Evolutionary conservation across 2,329 filamentous ascomycete species (phyloP).

Genomic region (Plenodomus lindquistii): DNA sequence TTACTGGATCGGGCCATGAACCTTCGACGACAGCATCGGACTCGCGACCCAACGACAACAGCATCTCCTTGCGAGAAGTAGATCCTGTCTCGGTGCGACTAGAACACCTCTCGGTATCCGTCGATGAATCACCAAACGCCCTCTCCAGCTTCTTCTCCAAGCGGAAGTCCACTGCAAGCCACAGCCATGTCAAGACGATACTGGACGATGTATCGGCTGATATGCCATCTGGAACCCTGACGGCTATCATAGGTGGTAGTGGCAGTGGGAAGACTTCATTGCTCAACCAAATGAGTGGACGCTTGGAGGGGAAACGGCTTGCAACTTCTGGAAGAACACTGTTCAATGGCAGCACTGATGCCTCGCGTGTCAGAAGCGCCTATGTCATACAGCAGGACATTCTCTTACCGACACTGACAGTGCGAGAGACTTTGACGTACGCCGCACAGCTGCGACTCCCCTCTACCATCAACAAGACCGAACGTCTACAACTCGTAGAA

Average conservation of each 20-base stretch:
- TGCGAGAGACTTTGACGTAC: conserved; percentile 74
- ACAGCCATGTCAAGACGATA: conserved; percentile 52
- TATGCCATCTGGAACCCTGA: conserved; percentile 68
- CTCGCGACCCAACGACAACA: conserved; percentile 32
- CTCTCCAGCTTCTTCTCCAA: conserved; percentile 29
- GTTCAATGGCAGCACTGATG: conserved; percentile 63
- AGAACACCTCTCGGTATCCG: conserved; percentile 58
- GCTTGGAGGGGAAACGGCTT: conserved; percentile 62
- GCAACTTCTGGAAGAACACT: conserved; percentile 57
- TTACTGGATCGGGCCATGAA: conserved; percentile 14
- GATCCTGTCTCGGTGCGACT: conserved; percentile 59
- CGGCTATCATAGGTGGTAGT: conserved; percentile 75
- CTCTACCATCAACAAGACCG: conserved; percentile 60
- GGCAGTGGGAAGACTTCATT: conserved; percentile 66
- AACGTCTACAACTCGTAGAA: conserved; percentile 68
- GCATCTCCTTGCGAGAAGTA: conserved; percentile 54
- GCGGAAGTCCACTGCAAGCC: conserved; percentile 25
- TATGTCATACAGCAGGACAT: conserved; percentile 81
- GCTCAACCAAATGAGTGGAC: conserved; percentile 71
- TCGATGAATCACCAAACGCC: conserved; percentile 59
- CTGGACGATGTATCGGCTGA: conserved; percentile 67
- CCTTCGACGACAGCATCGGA: conserved; percentile 21
- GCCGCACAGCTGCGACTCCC: conserved; percentile 73
- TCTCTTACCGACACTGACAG: conserved; percentile 72
- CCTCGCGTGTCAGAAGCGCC: conserved; percentile 59